Percentiles rank a stretch among this genome's conserved stretches.
Conservation (phyloP, 2,329 filamentous ascomycete species). For the Sporothrix pallida region DNA sequence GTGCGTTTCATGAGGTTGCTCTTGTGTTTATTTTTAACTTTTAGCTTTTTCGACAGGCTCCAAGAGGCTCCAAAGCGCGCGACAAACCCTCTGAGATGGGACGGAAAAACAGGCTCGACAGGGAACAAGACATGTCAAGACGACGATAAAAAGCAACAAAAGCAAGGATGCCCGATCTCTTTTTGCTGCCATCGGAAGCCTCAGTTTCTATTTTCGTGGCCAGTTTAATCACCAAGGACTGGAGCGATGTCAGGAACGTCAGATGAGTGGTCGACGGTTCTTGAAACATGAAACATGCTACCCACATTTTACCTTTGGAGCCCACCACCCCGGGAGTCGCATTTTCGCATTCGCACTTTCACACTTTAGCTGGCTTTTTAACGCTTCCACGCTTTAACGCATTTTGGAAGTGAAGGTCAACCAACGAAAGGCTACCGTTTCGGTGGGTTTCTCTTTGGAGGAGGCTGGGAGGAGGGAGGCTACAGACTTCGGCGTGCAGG, state of each 20-base stretch:
- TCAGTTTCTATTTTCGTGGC: constrained; percentile 34
- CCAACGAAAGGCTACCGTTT: no score
- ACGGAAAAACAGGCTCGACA: constrained; percentile 1
- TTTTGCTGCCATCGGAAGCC: constrained; percentile 5
- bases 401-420: neutral
- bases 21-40: constrained; percentile 27
- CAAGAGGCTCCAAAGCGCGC: constrained; percentile 19
- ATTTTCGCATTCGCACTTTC: neutral
- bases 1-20: constrained; percentile 21
- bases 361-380: neutral
- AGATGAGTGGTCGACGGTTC: constrained; percentile 21
- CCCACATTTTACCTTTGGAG: neutral
- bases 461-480: neutral
- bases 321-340: constrained; percentile 6
- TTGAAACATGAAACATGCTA: constrained; percentile 34
- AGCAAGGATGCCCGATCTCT: neutral
- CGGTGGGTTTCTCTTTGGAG: neutral
- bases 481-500: constrained; percentile 15
- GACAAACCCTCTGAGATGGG: neutral
- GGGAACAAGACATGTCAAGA: neutral
- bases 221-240: constrained; percentile 35
- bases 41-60: constrained; percentile 6
- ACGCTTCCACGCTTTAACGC: neutral
- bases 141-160: neutral
- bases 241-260: neutral